Percentiles rank a stretch among this genome's conserved stretches.
Evolutionary conservation across 495 filamentous ascomycete species (phyloP).

Genomic region (Immersiella caudata): DNA sequence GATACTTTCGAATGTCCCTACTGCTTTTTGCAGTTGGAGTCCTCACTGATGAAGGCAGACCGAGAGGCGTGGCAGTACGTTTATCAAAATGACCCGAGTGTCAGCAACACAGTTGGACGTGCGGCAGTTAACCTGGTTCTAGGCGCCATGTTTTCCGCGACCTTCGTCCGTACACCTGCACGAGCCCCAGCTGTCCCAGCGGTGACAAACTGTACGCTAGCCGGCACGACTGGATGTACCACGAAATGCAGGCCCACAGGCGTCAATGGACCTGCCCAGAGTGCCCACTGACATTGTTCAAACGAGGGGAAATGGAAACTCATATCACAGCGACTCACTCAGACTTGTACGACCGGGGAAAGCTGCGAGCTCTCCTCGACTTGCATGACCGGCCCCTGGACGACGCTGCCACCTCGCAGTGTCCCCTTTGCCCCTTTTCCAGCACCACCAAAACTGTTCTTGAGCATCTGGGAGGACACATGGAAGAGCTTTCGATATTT

Average conservation of each 20-base stretch:
- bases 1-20: conserved; percentile 13
- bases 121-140: too few species aligned
- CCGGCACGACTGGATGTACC: conserved; percentile 15
- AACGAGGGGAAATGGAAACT: background rate
- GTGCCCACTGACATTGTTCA: background rate
- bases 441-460: background rate
- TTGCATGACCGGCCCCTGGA: too few species aligned
- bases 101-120: too few species aligned
- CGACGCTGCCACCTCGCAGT: too few species aligned
- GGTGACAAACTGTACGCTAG: conserved; percentile 17
- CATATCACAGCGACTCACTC: background rate
- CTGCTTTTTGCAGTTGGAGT: conserved; percentile 1
- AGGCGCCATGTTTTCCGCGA: conserved; percentile 16
- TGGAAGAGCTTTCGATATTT: too few species aligned
- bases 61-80: conserved; percentile 12
- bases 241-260: conserved; percentile 20
- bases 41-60: background rate
- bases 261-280: background rate
- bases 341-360: too few species aligned
- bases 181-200: conserved; percentile 6
- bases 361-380: too few species aligned
- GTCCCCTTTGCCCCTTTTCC: too few species aligned
- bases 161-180: conserved; percentile 14
- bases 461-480: too few species aligned
- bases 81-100: background rate